Percentiles rank a stretch among this genome's conserved stretches.
Evolutionary conservation across 768 basidiomycete genomes (phyloP).

Genomic region (Holtermannia corniformis): DNA sequence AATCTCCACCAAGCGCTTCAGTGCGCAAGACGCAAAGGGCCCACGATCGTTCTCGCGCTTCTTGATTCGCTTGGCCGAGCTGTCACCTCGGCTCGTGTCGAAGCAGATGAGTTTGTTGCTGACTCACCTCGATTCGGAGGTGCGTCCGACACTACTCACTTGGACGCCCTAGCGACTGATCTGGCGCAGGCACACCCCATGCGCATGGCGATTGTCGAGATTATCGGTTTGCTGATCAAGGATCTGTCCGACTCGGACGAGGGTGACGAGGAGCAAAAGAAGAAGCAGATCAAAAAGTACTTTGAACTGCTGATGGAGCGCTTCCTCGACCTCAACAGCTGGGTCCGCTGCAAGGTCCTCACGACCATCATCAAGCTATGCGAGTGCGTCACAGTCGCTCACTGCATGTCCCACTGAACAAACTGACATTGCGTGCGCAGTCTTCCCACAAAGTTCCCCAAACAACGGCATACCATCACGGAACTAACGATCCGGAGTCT

Average conservation of each 20-base stretch:
- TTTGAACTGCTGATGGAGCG: slow-evolving; percentile 79
- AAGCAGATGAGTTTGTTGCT: slow-evolving; percentile 83
- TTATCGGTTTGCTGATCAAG: slow-evolving; percentile 72
- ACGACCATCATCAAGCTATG: slow-evolving; percentile 64
- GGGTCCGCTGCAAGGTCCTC: slow-evolving; percentile 84
- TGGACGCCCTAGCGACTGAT: too few relatives aligned
- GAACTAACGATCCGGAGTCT: slow-evolving; percentile 66
- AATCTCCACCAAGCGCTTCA: slow-evolving; percentile 68
- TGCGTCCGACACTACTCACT: slow-evolving; percentile 33
- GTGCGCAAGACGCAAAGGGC: slow-evolving; percentile 71
- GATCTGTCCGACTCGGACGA: slow-evolving; percentile 59
- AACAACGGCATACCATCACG: slow-evolving; percentile 68
- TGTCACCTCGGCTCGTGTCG: slow-evolving; percentile 65
- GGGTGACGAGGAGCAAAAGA: slow-evolving; percentile 48
- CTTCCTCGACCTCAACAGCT: slow-evolving; percentile 77
- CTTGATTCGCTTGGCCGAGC: slow-evolving; percentile 67
- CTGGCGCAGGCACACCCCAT: slow-evolving; percentile 88
- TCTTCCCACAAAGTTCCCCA: slow-evolving; percentile 68
- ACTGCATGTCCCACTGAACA: too few relatives aligned
- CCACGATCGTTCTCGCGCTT: slow-evolving; percentile 78
- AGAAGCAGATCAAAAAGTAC: slow-evolving; percentile 59
- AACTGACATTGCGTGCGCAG: slow-evolving; percentile 23
- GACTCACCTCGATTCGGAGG: slow-evolving; percentile 85
- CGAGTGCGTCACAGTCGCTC: slow-evolving; percentile 49
- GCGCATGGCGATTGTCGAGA: slow-evolving; percentile 87